Evolutionary conservation across 2,329 filamentous ascomycete genomes (phyloP).

Genomic region (Sporothrix humicola): DNA sequence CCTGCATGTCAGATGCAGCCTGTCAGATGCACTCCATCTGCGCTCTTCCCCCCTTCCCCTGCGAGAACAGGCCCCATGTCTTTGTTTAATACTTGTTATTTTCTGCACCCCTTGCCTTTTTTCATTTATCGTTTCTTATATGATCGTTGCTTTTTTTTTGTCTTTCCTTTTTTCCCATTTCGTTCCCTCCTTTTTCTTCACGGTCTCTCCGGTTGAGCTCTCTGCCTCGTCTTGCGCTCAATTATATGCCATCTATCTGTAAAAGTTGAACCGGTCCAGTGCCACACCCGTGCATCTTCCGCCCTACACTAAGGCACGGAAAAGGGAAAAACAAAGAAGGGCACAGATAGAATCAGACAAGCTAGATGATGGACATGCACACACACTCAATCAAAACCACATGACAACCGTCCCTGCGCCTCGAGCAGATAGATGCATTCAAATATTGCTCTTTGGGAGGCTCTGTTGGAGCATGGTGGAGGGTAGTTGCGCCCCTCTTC

Average conservation of each 20-base stretch:
- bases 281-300: conserved; percentile 18
- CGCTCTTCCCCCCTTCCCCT: background rate
- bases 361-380: background rate
- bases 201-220: background rate
- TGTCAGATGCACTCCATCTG: conserved; percentile 22
- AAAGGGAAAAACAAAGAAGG: conserved; percentile 7
- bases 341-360: background rate
- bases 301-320: conserved; percentile 2
- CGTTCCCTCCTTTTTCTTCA: background rate
- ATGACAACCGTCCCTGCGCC: conserved; percentile 20
- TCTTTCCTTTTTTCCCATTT: conserved; percentile 1
- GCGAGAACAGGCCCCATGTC: background rate
- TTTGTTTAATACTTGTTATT: background rate
- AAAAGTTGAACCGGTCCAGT: background rate
- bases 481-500: background rate
- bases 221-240: background rate
- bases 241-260: background rate
- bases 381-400: background rate
- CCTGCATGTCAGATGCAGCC: conserved; percentile 24
- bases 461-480: background rate
- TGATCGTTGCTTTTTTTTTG: background rate
- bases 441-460: background rate
- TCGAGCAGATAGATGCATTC: background rate
- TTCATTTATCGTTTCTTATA: background rate
- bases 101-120: background rate